Conservation (phyloP, 1,139 yeast genomes). For the Oligophagozyma castellii region DNA sequence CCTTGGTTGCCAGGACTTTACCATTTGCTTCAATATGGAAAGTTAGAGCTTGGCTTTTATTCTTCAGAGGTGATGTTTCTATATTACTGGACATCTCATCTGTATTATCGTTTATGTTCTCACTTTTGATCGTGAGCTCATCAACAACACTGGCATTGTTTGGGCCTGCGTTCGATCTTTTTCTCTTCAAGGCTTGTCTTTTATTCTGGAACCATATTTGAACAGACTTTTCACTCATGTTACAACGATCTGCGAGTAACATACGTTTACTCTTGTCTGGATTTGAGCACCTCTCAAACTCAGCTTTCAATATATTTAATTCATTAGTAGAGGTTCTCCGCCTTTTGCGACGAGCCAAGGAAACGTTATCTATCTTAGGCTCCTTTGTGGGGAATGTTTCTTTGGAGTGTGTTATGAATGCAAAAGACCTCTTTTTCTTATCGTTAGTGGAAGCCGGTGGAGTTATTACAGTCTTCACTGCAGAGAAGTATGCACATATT, state of each 20-base stretch:
- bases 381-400: conserved; percentile 73
- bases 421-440: conserved; percentile 41
- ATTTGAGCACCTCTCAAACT: conserved; percentile 62
- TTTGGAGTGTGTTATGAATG: conserved; percentile 85
- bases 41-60: conserved; percentile 22
- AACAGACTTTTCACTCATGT: conserved; percentile 93
- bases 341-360: conserved; percentile 82
- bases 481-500: conserved; percentile 14
- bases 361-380: conserved; percentile 79
- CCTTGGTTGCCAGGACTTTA: too few species aligned
- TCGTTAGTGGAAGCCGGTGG: conserved; percentile 10
- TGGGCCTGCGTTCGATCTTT: conserved; percentile 4
- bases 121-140: conserved; percentile 1
- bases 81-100: conserved; percentile 5
- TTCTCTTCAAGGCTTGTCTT: conserved; percentile 63
- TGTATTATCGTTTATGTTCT: background rate
- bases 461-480: conserved; percentile 17
- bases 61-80: conserved; percentile 5
- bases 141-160: background rate
- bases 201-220: conserved; percentile 98
- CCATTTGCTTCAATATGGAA: conserved; percentile 22
- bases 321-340: conserved; percentile 90
- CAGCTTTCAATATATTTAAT: conserved; percentile 62
- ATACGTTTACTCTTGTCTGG: conserved; percentile 68
- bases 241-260: conserved; percentile 63